Evolutionary conservation across 2,329 filamentous ascomycete species (phyloP).

Genomic region (Aspergillus terreus): DNA sequence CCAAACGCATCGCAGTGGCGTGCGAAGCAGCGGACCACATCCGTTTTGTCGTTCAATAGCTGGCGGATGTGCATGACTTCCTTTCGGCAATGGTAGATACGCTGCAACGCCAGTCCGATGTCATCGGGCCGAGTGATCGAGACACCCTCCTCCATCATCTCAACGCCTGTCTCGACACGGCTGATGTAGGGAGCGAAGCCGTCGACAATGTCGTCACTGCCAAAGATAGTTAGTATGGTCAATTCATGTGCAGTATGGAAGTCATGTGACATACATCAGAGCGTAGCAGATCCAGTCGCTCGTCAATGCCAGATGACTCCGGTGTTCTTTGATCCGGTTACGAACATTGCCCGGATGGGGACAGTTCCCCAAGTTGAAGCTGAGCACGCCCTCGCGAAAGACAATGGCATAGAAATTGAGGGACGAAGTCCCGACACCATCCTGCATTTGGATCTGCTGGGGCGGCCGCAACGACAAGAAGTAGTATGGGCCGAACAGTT

Average conservation of each 20-base stretch:
- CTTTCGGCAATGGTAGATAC: slow-evolving; percentile 82
- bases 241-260: background rate
- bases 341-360: slow-evolving; percentile 82
- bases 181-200: slow-evolving; percentile 82
- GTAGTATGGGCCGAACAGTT: slow-evolving; percentile 94
- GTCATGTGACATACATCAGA: slow-evolving; percentile 65
- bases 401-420: slow-evolving; percentile 93
- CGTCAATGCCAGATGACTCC: slow-evolving; percentile 86
- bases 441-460: slow-evolving; percentile 68
- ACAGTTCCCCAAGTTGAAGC: slow-evolving; percentile 83
- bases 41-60: slow-evolving; percentile 86
- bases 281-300: slow-evolving; percentile 98
- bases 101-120: slow-evolving; percentile 74
- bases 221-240: slow-evolving; percentile 1
- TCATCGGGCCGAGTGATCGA: slow-evolving; percentile 86
- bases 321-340: slow-evolving; percentile 79
- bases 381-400: slow-evolving; percentile 86
- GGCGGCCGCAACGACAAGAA: slow-evolving; percentile 93
- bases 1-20: slow-evolving; percentile 94
- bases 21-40: slow-evolving; percentile 90
- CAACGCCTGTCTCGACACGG: slow-evolving; percentile 77
- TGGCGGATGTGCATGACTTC: slow-evolving; percentile 87
- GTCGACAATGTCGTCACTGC: slow-evolving; percentile 88
- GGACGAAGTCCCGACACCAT: slow-evolving; percentile 76
- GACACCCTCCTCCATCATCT: slow-evolving; percentile 86